Conservation (phyloP, 331 rosid genomes). For the Acacia pycnantha region DNA sequence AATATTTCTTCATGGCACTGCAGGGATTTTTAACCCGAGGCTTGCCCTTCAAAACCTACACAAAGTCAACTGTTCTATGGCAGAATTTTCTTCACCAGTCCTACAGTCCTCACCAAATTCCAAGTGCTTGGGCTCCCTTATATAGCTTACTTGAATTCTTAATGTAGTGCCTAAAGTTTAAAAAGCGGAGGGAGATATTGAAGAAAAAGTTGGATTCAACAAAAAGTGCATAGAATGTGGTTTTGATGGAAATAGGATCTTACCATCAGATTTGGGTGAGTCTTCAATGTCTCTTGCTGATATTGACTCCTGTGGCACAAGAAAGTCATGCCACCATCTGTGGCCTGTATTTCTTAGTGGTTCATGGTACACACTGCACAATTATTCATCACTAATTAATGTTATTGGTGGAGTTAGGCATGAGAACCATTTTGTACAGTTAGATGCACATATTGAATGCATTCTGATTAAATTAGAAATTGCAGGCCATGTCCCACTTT, state of each 20-base stretch:
- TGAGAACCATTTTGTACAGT: slow-evolving; percentile 3
- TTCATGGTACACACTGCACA: slow-evolving; percentile 12
- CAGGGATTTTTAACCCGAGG: slow-evolving; percentile 23
- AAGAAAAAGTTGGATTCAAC: slow-evolving; percentile 25
- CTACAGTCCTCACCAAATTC: slow-evolving; percentile 22
- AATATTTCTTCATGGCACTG: slow-evolving; percentile 5
- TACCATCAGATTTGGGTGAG: slow-evolving; percentile 34
- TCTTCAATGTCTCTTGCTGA: slow-evolving; percentile 21
- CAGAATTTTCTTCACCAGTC: slow-evolving; percentile 20
- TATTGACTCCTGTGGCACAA: slow-evolving; percentile 1
- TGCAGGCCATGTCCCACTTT: slow-evolving; percentile 25
- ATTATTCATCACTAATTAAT: slow-evolving; percentile 19
- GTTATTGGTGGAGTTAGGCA: background rate
- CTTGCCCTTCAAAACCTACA: slow-evolving; percentile 13
- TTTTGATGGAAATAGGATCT: slow-evolving; percentile 16
- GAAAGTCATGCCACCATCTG: slow-evolving; percentile 28
- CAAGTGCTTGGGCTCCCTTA: slow-evolving; percentile 17
- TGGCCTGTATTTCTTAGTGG: slow-evolving; percentile 31
- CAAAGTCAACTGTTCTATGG: slow-evolving; percentile 6
- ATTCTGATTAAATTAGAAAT: background rate
- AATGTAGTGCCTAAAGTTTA: background rate
- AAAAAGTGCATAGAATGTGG: slow-evolving; percentile 27
- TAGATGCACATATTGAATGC: slow-evolving; percentile 21
- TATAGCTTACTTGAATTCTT: slow-evolving; percentile 10
- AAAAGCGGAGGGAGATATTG: slow-evolving; percentile 23